A percentile compares a stretch with the other conserved stretches of the same genome.
phyloP scores from a whole-genome alignment of 257 asterid genomes.

The Gentiana dahurica region DNA sequence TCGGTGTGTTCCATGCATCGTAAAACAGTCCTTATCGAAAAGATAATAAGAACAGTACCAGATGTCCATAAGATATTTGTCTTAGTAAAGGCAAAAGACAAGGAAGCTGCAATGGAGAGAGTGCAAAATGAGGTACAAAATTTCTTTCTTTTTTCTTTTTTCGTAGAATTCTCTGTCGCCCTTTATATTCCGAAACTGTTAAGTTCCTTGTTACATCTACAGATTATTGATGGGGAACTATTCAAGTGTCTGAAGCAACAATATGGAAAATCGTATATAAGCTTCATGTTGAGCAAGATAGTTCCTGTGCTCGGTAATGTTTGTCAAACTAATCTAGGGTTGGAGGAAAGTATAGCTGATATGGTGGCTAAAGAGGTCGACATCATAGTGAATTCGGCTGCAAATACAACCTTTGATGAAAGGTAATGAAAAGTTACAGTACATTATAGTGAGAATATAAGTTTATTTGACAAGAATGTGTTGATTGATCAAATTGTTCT shows the following conservation, averaged over 20 bases:
- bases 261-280: slow-evolving; percentile 64
- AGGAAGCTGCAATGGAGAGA: slow-evolving; percentile 58
- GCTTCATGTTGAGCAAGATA: slow-evolving; percentile 76
- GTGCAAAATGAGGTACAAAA: slow-evolving; percentile 61
- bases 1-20: background rate
- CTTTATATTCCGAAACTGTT: too few relatives aligned
- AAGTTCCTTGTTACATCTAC: background rate
- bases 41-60: slow-evolving; percentile 73
- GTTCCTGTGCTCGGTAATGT: slow-evolving; percentile 80
- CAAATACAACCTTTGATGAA: slow-evolving; percentile 85
- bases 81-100: slow-evolving; percentile 72
- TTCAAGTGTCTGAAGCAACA: slow-evolving; percentile 68
- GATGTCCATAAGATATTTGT: slow-evolving; percentile 68
- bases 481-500: slow-evolving; percentile 8
- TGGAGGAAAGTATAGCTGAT: slow-evolving; percentile 47
- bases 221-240: slow-evolving; percentile 63
- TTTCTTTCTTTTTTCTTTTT: background rate
- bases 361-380: slow-evolving; percentile 52
- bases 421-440: slow-evolving; percentile 27
- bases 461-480: background rate
- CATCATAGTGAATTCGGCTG: slow-evolving; percentile 78
- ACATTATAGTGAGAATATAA: background rate
- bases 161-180: too few relatives aligned
- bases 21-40: slow-evolving; percentile 72
- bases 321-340: slow-evolving; percentile 57